These are phyloP conservation scores for Penicillium sp. DNA, from an alignment of 2,329 filamentous ascomycete species.

Conservation along the genomic window DNA sequence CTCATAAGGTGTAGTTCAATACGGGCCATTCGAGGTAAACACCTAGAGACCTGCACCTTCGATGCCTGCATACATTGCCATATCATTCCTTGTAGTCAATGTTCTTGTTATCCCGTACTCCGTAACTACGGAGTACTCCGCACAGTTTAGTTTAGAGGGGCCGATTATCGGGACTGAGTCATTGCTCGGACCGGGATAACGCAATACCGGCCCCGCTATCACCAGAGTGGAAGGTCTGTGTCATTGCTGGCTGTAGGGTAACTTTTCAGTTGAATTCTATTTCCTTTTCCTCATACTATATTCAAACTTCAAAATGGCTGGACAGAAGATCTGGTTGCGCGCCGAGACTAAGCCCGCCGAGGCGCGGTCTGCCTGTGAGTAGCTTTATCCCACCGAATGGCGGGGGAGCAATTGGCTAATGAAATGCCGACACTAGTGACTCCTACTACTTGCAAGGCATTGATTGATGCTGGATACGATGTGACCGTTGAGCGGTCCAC, in stretches of 20 bases:
- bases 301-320: constrained; percentile 26
- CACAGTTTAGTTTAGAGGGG: constrained; percentile 1
- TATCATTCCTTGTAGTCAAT: background rate
- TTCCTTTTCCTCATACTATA: constrained; percentile 4
- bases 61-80: too few species aligned
- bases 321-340: constrained; percentile 52
- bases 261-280: constrained; percentile 4
- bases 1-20: too few species aligned
- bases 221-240: constrained; percentile 27
- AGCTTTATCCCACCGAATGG: constrained; percentile 1
- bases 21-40: too few species aligned
- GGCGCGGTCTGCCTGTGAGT: constrained; percentile 50
- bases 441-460: constrained; percentile 54
- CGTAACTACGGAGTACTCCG: too few species aligned
- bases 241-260: constrained; percentile 24
- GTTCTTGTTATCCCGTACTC: background rate
- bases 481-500: constrained; percentile 65
- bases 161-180: constrained; percentile 25
- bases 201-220: constrained; percentile 29
- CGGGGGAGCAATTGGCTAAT: constrained; percentile 6
- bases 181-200: constrained; percentile 34
- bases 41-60: too few species aligned
- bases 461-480: constrained; percentile 66
- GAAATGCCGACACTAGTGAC: constrained; percentile 36
- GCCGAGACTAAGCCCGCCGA: constrained; percentile 59